Evolutionary conservation across 192 early-diverging fungal species (phyloP), one percentile per base, ranked within the genome.

Genomic region (Coemansia sp.): DNA sequence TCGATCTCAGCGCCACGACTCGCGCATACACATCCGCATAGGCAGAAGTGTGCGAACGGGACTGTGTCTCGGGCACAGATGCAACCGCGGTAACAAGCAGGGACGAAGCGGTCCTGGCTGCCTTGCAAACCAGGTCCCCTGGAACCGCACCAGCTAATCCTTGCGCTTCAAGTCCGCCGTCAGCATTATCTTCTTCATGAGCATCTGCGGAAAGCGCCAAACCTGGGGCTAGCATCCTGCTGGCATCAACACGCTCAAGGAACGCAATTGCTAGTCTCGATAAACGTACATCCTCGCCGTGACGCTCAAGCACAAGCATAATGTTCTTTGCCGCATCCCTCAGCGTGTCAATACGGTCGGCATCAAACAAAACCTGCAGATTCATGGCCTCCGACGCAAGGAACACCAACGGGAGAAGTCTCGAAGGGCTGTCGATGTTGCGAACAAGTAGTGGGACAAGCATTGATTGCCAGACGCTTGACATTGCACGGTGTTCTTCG

Each of bases 291-390:
- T 72, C 39, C 16, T 64, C 57, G 67, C 73, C 74, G 18, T 82
- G 61, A 42, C 79, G 67, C 60, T 61, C 68, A 13, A 82, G 74
- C 41, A 67, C 74, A 7, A 61, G 39, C 8, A 49, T 36, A 4
- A 63, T 21, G 32, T 66, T 65, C 21, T 46, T 54, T 4, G 74
- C 65, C 1, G 71, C 48, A 1, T 62, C 71, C 4, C 39, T 36
- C 6, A 82, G 54, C 3, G 62, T 52, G 41, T 64, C 65, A 0
- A 65, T 62, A 54, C 68, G 63, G 52, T 71, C 49, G 7, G 70
- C 71, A 46, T 82, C 79, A 47, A 82, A 82, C 58, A 82, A 49
- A n/a, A 61, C 67, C 68, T 82, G 79, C 41, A 72, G 39, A 49
- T 82, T 74, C 41, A 82, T 65, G 0, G 49, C 67, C 36, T 76